Evolutionary conservation across 2,329 filamentous ascomycete genomes (phyloP), one percentile per base, ranked within the genome.

Genomic region (Daldinia sp.): DNA sequence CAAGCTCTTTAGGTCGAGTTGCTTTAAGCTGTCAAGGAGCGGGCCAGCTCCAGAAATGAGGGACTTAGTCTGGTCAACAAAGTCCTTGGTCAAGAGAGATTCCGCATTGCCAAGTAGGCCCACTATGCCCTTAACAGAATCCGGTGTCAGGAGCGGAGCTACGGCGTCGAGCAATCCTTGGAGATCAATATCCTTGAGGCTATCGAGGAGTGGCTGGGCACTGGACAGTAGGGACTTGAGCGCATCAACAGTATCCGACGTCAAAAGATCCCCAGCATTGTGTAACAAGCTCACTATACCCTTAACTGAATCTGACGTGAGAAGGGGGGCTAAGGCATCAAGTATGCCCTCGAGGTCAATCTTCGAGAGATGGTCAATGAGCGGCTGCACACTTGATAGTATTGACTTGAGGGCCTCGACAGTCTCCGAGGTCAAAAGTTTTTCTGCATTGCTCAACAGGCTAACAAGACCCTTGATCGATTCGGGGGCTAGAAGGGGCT

Each of bases 221-320:
- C 44, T 73, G 18, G 54, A 70, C 58, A 74, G 53, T 13, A 79
- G 9, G 3, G 73, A 64, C 53, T 75, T 71, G 3, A 76, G 65
- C 28, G 74, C 48, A 1, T 72, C 41, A 15, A 78, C 72, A 12
- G 73, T 70, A 56, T 74, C 69, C 50, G 46, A 68, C 0, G 79
- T 81, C 28, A 83, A 72, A 30, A 83, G 76, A 3, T 67, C 65
- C 3, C 77, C 79, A n/a, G 80, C 81, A 23, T 81, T 82, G 26
- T 71, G 73, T 2, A 83, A 69, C 5, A 83, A 73, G 9, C 46
- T 72, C 6, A 79, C 75, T 23, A 82, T 54, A 30, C 74, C 73
- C 37, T 76, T 70, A 28, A 79, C 63, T 1, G 75, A 74, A 26
- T 75, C 67, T 6, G 70, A 66, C 1, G 73, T 79, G 12, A 82